Conservation (phyloP, 305 asterid genomes). For the Andrographis paniculata region DNA sequence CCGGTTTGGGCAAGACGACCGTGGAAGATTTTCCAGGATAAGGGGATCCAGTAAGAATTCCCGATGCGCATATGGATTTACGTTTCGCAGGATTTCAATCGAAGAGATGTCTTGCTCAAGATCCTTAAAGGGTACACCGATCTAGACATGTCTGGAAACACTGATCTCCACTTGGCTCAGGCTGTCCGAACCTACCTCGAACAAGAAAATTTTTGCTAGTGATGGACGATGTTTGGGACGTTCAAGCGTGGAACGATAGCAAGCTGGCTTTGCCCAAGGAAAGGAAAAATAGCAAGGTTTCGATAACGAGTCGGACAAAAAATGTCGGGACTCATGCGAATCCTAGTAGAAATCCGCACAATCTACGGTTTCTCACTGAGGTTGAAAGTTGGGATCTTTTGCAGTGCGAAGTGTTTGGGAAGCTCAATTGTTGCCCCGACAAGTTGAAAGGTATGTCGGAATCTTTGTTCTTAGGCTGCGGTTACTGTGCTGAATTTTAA, state of each 20-base stretch:
- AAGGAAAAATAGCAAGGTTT: not conserved
- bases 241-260: not conserved
- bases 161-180: not conserved
- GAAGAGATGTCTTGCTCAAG: not conserved
- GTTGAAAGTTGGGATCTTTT: slow-evolving; percentile 4
- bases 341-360: not conserved
- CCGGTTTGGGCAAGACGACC: slow-evolving; percentile 12
- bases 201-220: slow-evolving; percentile 3
- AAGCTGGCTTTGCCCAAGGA: not conserved
- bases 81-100: not conserved
- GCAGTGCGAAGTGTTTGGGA: slow-evolving; percentile 4
- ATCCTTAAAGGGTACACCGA: not conserved
- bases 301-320: not conserved
- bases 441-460: not conserved
- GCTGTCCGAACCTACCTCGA: not conserved
- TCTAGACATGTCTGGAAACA: not conserved
- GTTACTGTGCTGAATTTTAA: too few relatives aligned
- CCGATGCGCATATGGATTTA: slow-evolving; percentile 1
- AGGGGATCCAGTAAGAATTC: not conserved
- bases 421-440: not conserved
- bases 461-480: not conserved
- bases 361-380: not conserved
- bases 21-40: not conserved
- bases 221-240: slow-evolving; percentile 8
- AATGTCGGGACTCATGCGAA: not conserved